Conservation (phyloP, 2,329 filamentous ascomycete genomes). For the Penicillium sp. region DNA sequence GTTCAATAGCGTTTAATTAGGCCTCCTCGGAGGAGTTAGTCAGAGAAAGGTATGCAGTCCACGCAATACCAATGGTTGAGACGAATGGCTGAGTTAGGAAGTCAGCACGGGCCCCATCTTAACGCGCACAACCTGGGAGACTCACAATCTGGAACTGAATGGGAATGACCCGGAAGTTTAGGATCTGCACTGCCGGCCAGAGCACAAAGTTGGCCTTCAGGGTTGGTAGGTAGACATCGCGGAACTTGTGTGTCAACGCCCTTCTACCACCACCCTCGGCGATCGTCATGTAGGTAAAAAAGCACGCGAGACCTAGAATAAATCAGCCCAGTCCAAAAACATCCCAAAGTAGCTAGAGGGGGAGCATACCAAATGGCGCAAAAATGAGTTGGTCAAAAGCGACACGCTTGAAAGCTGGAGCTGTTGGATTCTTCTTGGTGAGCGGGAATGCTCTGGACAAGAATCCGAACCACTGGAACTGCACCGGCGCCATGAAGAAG, state of each 20-base stretch:
- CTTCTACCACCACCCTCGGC: conserved; percentile 85
- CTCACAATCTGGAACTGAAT: conserved; percentile 94
- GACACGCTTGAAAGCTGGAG: conserved; percentile 83
- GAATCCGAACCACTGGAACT: conserved; percentile 95
- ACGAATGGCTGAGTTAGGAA: conserved; percentile 73
- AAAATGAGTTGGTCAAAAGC: conserved; percentile 92
- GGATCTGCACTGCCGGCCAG: conserved; percentile 92
- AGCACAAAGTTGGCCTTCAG: conserved; percentile 94
- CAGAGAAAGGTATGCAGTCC: conserved; percentile 94
- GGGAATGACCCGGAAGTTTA: conserved; percentile 95
- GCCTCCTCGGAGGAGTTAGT: conserved; percentile 81
- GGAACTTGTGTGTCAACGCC: conserved; percentile 78
- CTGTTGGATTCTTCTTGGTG: conserved; percentile 70
- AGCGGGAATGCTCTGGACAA: conserved; percentile 80
- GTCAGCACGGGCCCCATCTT: conserved; percentile 7
- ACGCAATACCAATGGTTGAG: conserved; percentile 91
- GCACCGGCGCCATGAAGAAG: conserved; percentile 91
- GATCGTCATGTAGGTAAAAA: conserved; percentile 96
- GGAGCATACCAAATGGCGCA: conserved; percentile 71
- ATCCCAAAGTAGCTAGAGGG: not conserved
- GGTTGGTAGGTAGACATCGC: conserved; percentile 90
- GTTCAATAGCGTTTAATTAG: conserved; percentile 22
- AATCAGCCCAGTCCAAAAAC: conserved; percentile 9
- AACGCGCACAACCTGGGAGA: conserved; percentile 25
- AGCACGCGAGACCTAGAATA: conserved; percentile 67